Base-by-base conservation (phyloP, 2,329 filamentous ascomycete species). In the Fusarium incarnatum region DNA sequence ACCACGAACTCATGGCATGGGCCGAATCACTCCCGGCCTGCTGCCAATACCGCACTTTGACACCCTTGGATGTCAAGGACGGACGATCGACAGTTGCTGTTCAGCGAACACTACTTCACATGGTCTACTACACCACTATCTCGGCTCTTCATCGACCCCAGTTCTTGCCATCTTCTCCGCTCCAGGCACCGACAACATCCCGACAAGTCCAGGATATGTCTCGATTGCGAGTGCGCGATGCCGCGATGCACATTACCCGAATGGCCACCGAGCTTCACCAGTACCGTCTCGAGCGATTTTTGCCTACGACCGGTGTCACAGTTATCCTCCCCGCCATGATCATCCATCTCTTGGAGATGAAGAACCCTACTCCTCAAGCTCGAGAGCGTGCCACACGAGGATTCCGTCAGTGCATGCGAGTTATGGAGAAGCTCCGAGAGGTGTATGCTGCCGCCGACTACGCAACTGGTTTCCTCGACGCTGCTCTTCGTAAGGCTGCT, bases 361-460 rank as follows among this genome's bases (percentile, higher is more conserved):
- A 97, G 79, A 93, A 93, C 34, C 91, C 90, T 8, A 89, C 92
- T 56, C 87, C 89, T 18, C 88, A 89, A 57, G 90, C 91, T 6
- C 89, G 93, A 20, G 87, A 92, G 64, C 86, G 88, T 44, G 94
- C 93, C 48, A 87, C 94, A 25, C 88, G 91, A 61, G 93, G 94
- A 22, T 97, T 97, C 83, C 92, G 91, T 73, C 91, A 94, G 78
- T 98, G 95, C 81, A 97, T 98, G 93, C 88, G 91, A 48, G 94
- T 97, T 63, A 92, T 98, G 85, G 91, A 94, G 78, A 91, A 91
- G 68, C 86, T 98, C 20, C 89, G 94, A 40, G 94, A 97, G 76
- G 93, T 94, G 30, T 98, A 98, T 76, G 91, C 94, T 1, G 94
- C 94, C 0, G 95, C 95, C n/a, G 94, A 98, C 79, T 97, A 96